Evolutionary conservation across 2,329 filamentous ascomycete species (phyloP).

Genomic region (Ceratocystis harringtonii): DNA sequence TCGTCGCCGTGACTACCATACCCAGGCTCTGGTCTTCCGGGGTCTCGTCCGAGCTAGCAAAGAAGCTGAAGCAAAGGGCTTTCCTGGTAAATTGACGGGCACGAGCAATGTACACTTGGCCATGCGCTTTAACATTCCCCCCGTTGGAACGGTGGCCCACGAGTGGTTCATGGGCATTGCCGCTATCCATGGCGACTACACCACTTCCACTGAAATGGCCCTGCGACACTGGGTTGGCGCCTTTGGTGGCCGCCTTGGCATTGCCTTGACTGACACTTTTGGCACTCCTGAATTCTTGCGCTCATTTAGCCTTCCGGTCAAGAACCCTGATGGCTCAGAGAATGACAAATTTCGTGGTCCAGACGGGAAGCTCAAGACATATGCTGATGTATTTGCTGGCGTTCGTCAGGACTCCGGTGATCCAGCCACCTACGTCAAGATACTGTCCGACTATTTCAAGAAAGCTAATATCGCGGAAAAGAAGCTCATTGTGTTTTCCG

Average conservation of each 20-base stretch:
- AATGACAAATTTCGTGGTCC: constrained; percentile 30
- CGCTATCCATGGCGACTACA: constrained; percentile 75
- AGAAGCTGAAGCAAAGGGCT: constrained; percentile 49
- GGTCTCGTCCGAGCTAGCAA: constrained; percentile 68
- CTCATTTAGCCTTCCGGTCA: constrained; percentile 57
- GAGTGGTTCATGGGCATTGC: constrained; percentile 99
- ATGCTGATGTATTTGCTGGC: constrained; percentile 68
- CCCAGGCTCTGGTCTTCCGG: constrained; percentile 78
- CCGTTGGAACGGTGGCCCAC: constrained; percentile 80
- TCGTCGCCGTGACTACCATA: constrained; percentile 81
- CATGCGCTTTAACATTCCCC: constrained; percentile 74
- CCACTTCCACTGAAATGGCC: constrained; percentile 67
- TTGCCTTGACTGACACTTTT: constrained; percentile 92
- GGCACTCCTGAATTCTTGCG: constrained; percentile 79
- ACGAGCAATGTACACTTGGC: constrained; percentile 96
- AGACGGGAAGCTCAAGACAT: constrained; percentile 40
- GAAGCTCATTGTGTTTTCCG: constrained; percentile 90
- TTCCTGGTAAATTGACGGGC: constrained; percentile 61
- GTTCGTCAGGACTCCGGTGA: constrained; percentile 86
- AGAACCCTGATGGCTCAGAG: constrained; percentile 29
- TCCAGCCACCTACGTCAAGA: constrained; percentile 61
- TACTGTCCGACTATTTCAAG: constrained; percentile 71
- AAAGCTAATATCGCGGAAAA: constrained; percentile 56
- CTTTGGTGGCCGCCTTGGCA: constrained; percentile 71
- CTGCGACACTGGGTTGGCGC: constrained; percentile 80